Conservation (phyloP, 495 filamentous ascomycete species). For the Tetracladium setigerum region DNA sequence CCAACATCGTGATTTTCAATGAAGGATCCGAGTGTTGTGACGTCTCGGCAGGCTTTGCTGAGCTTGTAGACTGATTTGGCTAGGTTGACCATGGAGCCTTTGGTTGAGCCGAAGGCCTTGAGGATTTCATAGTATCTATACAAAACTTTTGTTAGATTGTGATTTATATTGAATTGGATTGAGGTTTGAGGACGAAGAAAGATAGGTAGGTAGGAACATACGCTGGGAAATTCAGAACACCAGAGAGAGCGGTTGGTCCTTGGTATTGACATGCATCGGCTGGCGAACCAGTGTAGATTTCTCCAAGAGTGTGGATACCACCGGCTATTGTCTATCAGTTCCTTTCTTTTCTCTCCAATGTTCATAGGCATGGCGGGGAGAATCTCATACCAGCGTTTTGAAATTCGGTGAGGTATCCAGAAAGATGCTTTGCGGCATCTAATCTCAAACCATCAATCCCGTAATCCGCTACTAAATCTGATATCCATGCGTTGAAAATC, state of each 20-base stretch:
- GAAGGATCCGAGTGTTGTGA: constrained; percentile 63
- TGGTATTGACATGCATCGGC: constrained; percentile 60
- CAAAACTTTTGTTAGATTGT: neutral
- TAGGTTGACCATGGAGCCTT: constrained; percentile 49
- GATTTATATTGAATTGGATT: neutral
- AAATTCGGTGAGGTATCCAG: constrained; percentile 47
- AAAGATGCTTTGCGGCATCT: constrained; percentile 70
- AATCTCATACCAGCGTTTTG: constrained; percentile 14
- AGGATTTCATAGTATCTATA: constrained; percentile 51
- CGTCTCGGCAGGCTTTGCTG: constrained; percentile 47
- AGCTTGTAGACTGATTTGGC: constrained; percentile 52
- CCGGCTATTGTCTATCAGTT: constrained; percentile 39
- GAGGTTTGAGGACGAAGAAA: neutral
- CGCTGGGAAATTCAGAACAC: constrained; percentile 64
- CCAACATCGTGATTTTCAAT: constrained; percentile 74
- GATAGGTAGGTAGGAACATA: constrained; percentile 23
- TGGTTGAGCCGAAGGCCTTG: constrained; percentile 51
- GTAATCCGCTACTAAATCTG: constrained; percentile 55
- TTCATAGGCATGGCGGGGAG: neutral
- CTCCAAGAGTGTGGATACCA: constrained; percentile 64
- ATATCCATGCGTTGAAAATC: constrained; percentile 61
- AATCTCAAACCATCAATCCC: constrained; percentile 72
- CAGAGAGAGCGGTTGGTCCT: constrained; percentile 39
- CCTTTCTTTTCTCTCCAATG: neutral
- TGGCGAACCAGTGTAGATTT: constrained; percentile 58